Percentiles rank a stretch among this genome's conserved stretches.
Conservation (phyloP, 768 basidiomycete genomes). For the Lentinus brumalis region DNA sequence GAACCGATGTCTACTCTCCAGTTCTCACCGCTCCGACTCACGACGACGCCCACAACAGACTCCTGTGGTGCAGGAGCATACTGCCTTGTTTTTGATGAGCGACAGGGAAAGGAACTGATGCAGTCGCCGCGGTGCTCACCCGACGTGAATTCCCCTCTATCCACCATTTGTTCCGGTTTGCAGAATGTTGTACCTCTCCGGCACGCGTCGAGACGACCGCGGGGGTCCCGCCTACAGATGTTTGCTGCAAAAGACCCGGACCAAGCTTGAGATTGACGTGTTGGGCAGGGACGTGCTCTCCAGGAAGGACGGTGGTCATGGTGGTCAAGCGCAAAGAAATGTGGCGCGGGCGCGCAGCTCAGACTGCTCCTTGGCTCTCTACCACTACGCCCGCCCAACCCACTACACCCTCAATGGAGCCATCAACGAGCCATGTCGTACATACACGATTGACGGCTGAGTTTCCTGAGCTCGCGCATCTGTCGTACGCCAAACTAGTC, state of each 20-base stretch:
- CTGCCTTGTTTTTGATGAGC: slow-evolving; percentile 42
- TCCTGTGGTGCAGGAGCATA: slow-evolving; percentile 92
- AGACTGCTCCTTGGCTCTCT: background rate
- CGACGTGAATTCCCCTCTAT: slow-evolving; percentile 84
- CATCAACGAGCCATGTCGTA: slow-evolving; percentile 1
- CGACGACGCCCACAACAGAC: slow-evolving; percentile 82
- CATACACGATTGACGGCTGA: slow-evolving; percentile 43
- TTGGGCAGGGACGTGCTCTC: slow-evolving; percentile 72
- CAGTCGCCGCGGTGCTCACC: slow-evolving; percentile 49
- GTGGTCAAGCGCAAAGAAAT: slow-evolving; percentile 18
- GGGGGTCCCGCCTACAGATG: slow-evolving; percentile 33
- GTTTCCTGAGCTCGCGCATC: slow-evolving; percentile 71
- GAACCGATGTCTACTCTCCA: slow-evolving; percentile 94
- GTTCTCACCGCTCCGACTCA: slow-evolving; percentile 81
- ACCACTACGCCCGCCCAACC: background rate
- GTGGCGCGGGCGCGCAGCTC: background rate
- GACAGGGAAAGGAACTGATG: background rate
- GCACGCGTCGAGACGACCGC: slow-evolving; percentile 64
- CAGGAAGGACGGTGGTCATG: slow-evolving; percentile 77
- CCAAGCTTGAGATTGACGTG: slow-evolving; percentile 85
- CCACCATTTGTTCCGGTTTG: slow-evolving; percentile 83
- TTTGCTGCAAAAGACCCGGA: slow-evolving; percentile 70
- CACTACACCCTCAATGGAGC: slow-evolving; percentile 1
- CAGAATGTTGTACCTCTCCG: slow-evolving; percentile 67
- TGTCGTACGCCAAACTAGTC: slow-evolving; percentile 54